Evolutionary conservation across 116 monocot genomes (phyloP).

Genomic region (Posidonia oceanica): DNA sequence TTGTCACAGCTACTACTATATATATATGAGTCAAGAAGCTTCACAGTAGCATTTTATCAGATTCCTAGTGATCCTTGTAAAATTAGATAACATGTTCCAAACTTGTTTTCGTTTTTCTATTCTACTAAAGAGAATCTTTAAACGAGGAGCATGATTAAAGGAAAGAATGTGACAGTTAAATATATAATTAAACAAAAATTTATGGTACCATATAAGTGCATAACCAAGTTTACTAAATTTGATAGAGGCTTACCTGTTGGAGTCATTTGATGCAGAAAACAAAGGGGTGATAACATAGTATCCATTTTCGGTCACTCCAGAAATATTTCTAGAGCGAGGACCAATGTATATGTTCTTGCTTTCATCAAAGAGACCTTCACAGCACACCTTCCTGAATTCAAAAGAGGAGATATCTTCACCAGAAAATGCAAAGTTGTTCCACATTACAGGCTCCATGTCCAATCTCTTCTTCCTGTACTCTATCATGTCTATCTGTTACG

Average conservation of each 20-base stretch:
- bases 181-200: too few species aligned
- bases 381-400: slow-evolving; percentile 74
- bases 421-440: slow-evolving; percentile 24
- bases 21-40: too few species aligned
- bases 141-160: too few species aligned
- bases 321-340: slow-evolving; percentile 90
- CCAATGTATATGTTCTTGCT: slow-evolving; percentile 65
- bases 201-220: too few species aligned
- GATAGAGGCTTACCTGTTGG: slow-evolving; percentile 39
- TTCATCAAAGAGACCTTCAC: slow-evolving; percentile 78
- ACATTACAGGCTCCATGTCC: slow-evolving; percentile 71
- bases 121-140: too few species aligned
- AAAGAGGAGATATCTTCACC: slow-evolving; percentile 19
- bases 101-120: too few species aligned
- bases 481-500: slow-evolving; percentile 73
- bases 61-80: too few species aligned
- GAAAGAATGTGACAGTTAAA: too few species aligned
- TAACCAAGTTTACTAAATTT: neutral
- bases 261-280: slow-evolving; percentile 27
- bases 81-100: too few species aligned
- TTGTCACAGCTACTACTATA: too few species aligned
- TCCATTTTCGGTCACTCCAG: slow-evolving; percentile 92
- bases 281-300: slow-evolving; percentile 85
- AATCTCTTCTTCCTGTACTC: slow-evolving; percentile 76
- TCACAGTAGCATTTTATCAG: too few species aligned